Evolutionary conservation across 2,329 filamentous ascomycete species (phyloP).

Genomic region (Ceratocystis alfenasii): DNA sequence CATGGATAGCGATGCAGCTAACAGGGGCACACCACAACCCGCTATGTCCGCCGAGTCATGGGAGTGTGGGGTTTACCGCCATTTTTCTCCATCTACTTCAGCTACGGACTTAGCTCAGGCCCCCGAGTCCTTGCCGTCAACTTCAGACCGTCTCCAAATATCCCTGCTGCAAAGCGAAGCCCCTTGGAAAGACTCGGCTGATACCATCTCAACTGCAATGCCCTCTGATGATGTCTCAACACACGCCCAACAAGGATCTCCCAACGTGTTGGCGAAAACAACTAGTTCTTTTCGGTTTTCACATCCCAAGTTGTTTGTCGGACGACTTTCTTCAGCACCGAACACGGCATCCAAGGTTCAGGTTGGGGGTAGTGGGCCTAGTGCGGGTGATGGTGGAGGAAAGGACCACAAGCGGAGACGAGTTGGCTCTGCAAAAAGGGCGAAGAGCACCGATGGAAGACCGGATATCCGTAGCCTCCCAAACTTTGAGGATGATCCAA

Average conservation of each 20-base stretch:
- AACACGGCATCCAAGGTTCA: background rate
- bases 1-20: background rate
- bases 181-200: background rate
- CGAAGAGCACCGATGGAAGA: constrained; percentile 10
- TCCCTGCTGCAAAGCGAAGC: background rate
- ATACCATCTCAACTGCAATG: background rate
- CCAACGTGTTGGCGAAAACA: background rate
- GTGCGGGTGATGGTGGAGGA: background rate
- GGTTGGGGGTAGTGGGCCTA: background rate
- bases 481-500: constrained; percentile 17
- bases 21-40: background rate
- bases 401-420: constrained; percentile 7
- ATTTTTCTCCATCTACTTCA: background rate
- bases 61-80: background rate
- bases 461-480: constrained; percentile 19
- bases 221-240: constrained; percentile 4
- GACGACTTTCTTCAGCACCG: constrained; percentile 13
- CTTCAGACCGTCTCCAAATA: background rate
- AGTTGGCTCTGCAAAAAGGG: background rate
- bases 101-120: background rate
- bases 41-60: background rate
- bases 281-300: constrained; percentile 8
- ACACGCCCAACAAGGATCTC: background rate
- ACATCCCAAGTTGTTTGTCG: constrained; percentile 16
- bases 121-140: background rate